Conservation (phyloP, 495 filamentous ascomycete genomes). For the Podospora conica region DNA sequence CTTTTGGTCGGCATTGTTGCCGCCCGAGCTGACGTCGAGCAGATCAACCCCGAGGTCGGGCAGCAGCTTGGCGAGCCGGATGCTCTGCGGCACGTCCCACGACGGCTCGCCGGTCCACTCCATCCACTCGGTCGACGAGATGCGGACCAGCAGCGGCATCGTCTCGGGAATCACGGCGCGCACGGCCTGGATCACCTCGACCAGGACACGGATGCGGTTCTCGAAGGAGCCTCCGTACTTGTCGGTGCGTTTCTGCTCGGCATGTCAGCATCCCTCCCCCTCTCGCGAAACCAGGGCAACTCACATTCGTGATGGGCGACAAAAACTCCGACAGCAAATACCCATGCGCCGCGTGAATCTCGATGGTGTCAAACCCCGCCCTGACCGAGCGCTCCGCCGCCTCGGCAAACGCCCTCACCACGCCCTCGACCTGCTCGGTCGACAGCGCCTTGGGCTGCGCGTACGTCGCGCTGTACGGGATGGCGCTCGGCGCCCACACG, state of each 20-base stretch:
- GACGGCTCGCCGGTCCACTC: constrained; percentile 45
- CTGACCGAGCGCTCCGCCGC: constrained; percentile 42
- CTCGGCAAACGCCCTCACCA: constrained; percentile 43
- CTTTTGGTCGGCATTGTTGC: constrained; percentile 55
- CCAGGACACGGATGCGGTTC: constrained; percentile 51
- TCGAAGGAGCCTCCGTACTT: constrained; percentile 60
- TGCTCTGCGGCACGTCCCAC: constrained; percentile 59
- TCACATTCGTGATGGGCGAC: constrained; percentile 46
- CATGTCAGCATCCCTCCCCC: not conserved
- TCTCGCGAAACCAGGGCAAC: not conserved
- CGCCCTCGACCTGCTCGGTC: constrained; percentile 42
- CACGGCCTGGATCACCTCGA: constrained; percentile 49
- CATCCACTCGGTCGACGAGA: constrained; percentile 62
- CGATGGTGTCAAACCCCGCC: constrained; percentile 50
- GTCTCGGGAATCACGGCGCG: constrained; percentile 44
- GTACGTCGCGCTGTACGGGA: constrained; percentile 31
- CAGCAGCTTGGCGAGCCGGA: constrained; percentile 55
- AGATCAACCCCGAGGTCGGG: constrained; percentile 61
- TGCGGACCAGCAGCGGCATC: constrained; percentile 57
- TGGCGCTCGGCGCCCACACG: constrained; percentile 51
- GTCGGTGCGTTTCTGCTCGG: constrained; percentile 44
- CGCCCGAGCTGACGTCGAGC: constrained; percentile 60
- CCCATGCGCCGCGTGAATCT: constrained; percentile 56
- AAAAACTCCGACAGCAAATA: constrained; percentile 48
- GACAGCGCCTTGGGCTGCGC: constrained; percentile 44